Percentiles rank a stretch among this genome's conserved stretches.
phyloP scores from a whole-genome alignment of 768 basidiomycete species.

The Rhodosporidiobolus odoratus region DNA sequence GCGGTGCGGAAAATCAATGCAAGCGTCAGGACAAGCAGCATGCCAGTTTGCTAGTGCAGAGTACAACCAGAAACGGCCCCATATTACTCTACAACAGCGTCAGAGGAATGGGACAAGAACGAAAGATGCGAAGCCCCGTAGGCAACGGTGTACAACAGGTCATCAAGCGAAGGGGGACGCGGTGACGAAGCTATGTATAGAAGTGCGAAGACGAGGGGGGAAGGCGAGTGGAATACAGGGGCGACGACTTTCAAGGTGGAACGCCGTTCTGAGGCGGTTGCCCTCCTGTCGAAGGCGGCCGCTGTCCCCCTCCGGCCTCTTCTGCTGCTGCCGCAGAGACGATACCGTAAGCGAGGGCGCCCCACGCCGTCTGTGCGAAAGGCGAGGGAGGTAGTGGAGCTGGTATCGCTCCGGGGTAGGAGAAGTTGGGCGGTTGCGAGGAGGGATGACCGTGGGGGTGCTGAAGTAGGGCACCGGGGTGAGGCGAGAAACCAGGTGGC shows the following conservation, averaged over 20 bases:
- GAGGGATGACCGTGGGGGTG: not conserved
- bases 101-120: not conserved
- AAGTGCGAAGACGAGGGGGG: not conserved
- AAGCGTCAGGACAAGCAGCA: too few relatives aligned
- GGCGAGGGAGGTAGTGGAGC: constrained; percentile 7
- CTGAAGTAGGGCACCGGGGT: not conserved
- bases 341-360: constrained; percentile 26
- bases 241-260: too few relatives aligned
- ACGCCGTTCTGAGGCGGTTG: not conserved
- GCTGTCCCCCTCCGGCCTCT: not conserved
- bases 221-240: not conserved
- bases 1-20: not conserved
- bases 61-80: not conserved
- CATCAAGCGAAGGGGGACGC: too few relatives aligned
- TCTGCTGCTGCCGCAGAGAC: constrained; percentile 31
- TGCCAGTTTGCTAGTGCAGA: too few relatives aligned
- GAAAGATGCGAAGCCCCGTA: not conserved
- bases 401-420: not conserved
- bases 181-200: too few relatives aligned
- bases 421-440: not conserved
- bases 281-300: not conserved
- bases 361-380: constrained; percentile 31
- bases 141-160: too few relatives aligned
- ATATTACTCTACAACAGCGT: not conserved
- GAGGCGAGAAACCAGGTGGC: not conserved